phyloP scores from a whole-genome alignment of 208 protist species.

The Endotrypanum monterogeii region DNA sequence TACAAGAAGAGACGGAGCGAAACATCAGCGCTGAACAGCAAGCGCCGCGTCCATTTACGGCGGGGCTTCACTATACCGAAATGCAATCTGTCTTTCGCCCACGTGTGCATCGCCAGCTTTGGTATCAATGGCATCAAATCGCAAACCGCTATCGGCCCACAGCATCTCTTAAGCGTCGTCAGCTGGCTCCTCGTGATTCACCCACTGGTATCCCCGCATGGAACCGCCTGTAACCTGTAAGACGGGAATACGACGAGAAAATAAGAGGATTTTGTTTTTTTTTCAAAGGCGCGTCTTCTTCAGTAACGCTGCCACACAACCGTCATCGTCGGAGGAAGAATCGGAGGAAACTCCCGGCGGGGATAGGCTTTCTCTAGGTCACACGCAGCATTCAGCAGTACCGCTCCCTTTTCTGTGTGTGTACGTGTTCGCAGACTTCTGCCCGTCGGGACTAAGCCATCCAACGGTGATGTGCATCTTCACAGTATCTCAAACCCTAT shows the following conservation, averaged over 20 bases:
- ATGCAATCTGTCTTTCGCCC: conserved; percentile 86
- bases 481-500: not conserved
- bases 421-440: no score
- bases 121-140: conserved; percentile 91
- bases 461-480: not conserved
- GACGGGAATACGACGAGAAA: not conserved
- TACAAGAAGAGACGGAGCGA: conserved; percentile 55
- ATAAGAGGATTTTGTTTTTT: not conserved
- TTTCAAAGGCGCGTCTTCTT: not conserved
- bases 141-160: conserved; percentile 89
- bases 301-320: not conserved
- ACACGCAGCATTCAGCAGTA: not conserved
- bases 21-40: conserved; percentile 52
- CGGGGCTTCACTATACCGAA: conserved; percentile 75
- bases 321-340: not conserved
- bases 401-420: not conserved
- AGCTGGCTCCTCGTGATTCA: conserved; percentile 86
- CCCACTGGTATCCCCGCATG: conserved; percentile 90
- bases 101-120: conserved; percentile 86
- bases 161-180: conserved; percentile 71
- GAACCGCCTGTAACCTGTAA: conserved; percentile 67
- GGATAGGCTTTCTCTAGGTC: not conserved
- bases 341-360: not conserved
- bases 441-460: not conserved
- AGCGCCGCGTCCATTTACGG: conserved; percentile 70